Evolutionary conservation across 192 early-diverging fungal genomes (phyloP), one percentile per base, ranked within the genome.

Genomic region (Podila clonocystis): DNA sequence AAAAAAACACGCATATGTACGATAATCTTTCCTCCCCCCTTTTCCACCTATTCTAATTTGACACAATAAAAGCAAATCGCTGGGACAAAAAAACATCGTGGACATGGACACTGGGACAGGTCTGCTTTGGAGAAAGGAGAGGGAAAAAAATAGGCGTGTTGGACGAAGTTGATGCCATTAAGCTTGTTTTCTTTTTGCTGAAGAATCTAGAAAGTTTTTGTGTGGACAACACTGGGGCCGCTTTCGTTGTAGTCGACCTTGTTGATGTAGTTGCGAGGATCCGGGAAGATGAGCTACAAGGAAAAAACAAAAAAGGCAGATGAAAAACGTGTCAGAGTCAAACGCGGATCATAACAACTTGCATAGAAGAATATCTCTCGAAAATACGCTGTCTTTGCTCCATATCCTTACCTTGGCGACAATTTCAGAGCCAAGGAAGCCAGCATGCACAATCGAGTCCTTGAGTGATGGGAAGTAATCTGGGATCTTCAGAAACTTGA

Each of bases 181-280:
- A 60, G 17, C 48, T 7, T 66, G 31, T 28, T 52, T 30, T 2
- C n/a, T 33, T 33, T n/a, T 65, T 33, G 17, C 13, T 22, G 28
- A 45, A 3, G 45, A 45, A 22, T 62, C 70, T 84, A 88, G 63
- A 85, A 88, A n/a, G 82, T 82, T 76, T 95, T 95, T 49, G 89
- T 89, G 74, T 94, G 92, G 36, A 92, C 85, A 31, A 92, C 89
- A 50, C 90, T 88, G 5, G 96, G 97, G 19, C 97, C 97, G 70
- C 86, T 83, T 57, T 97, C 94, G 83, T 97, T 97, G 82, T 98
- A 98, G 83, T 98, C 97, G 26, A 91, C 87, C 84, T 95, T 90
- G 52, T 86, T 89, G 67, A 93, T 87, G 79, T 91, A 91, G 82
- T 92, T 88, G 55, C 87, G 89, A 29, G 89, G 80, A 63, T 93